Base-by-base conservation (phyloP, 169 alveolate species). In the Cryptosporidium sp. region DNA sequence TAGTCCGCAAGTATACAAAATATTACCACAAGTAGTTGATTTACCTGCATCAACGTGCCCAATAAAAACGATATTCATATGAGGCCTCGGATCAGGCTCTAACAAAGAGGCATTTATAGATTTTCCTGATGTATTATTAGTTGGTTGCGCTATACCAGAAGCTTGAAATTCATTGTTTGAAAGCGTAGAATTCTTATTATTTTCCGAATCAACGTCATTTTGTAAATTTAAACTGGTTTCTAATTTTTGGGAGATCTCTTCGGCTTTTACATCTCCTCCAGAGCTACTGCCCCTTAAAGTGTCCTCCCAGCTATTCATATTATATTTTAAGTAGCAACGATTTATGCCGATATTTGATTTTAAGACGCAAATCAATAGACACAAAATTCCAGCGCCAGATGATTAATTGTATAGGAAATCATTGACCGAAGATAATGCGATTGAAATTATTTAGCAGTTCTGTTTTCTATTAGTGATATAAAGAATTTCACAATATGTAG, bases 41-140 rank as follows among this genome's bases (percentile, higher is more conserved):
- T 99, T 99, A 51, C 99, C 99, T 29, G 99, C 99, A 94, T 98
- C 99, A 37, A 98, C 99, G 93, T 99, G 99, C 14, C 99, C 99
- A 39, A 99, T 98, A 93, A 98, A 99, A 33, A 99, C 99, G 37
- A 99, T 94, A 87, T 98, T 98, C 89, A 96, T 91, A 39, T 96
- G 98, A 31, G 94, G 97, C 85, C 98, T 91, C 10, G 96, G 93
- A 70, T 96, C 98, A 23, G 95, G 95, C n/a, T 92, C 92, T 52
- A 80, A 45, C 37, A 80, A 23, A n/a, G 69, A 75, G 33, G 75
- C 33, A 37, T 26, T 65, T 65, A 23, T 6, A 14, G 48, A 14
- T 33, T 80, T 80, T 16, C 48, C 68, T 18, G 68, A 21, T 14
- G 71, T 52, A 60, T 14, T 62, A 48, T 58, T 21, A 3, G 45